Conservation (phyloP, 768 basidiomycete species). For the Agaricus subrufescens region DNA sequence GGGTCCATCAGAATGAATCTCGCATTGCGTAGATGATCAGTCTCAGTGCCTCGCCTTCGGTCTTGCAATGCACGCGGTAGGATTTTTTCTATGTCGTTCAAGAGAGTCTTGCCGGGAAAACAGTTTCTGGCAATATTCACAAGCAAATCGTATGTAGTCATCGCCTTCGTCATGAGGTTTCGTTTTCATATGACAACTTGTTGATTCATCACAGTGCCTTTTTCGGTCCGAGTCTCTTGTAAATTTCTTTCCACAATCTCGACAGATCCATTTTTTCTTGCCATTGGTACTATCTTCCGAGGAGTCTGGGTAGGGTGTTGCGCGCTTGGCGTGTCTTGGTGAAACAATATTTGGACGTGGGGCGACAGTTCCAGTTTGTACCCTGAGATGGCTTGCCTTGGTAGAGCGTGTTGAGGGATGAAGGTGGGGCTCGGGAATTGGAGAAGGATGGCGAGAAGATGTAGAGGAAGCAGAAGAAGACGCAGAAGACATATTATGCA, state of each 20-base stretch:
- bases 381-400: not conserved
- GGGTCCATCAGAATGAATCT: no score
- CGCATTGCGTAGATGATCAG: no score
- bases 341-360: not conserved
- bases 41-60: not conserved
- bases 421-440: not conserved
- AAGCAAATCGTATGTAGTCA: not conserved
- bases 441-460: not conserved
- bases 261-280: not conserved
- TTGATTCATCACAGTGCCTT: not conserved
- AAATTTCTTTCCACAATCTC: not conserved
- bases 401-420: not conserved
- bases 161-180: not conserved
- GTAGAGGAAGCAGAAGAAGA: not conserved
- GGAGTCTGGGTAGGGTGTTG: not conserved
- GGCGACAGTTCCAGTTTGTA: not conserved
- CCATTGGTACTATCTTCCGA: not conserved
- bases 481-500: not conserved
- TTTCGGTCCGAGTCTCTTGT: constrained; percentile 3
- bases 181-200: not conserved
- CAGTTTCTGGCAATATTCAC: not conserved
- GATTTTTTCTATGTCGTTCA: constrained; percentile 1
- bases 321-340: not conserved
- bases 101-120: constrained; percentile 1
- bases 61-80: not conserved